Conservation (phyloP, 352 stramenopile species). For the Phytophthora ohioensis region DNA sequence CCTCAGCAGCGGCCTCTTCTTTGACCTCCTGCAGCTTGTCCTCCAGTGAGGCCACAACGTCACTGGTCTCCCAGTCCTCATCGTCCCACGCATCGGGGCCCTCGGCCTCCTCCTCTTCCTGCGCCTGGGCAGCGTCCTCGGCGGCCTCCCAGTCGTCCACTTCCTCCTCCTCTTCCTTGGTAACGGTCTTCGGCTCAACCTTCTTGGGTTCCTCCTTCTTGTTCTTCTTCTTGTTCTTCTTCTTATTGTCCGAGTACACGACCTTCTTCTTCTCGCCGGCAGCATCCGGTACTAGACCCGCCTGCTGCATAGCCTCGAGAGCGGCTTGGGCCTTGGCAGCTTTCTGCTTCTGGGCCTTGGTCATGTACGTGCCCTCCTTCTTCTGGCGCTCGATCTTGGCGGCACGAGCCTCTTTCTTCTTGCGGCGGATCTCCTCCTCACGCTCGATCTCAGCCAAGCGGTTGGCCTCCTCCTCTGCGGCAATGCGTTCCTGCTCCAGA, state of each 20-base stretch:
- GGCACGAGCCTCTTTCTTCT: constrained; percentile 87
- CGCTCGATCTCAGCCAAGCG: constrained; percentile 52
- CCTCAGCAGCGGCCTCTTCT: constrained; percentile 41
- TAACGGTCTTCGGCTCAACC: constrained; percentile 39
- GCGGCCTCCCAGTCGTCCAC: constrained; percentile 73
- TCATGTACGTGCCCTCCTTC: constrained; percentile 98
- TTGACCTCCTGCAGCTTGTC: constrained; percentile 78
- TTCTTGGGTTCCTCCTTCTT: constrained; percentile 42
- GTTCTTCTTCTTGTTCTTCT: constrained; percentile 72
- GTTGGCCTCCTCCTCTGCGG: constrained; percentile 75
- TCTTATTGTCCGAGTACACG: constrained; percentile 94
- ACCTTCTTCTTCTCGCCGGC: constrained; percentile 89
- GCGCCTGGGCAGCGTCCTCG: constrained; percentile 50
- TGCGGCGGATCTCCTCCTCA: constrained; percentile 72
- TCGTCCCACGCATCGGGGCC: constrained; percentile 85
- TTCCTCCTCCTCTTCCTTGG: constrained; percentile 74
- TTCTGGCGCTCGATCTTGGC: constrained; percentile 95
- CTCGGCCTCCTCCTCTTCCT: constrained; percentile 64
- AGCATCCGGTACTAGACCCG: constrained; percentile 84
- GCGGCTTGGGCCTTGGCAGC: constrained; percentile 87
- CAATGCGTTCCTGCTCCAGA: constrained; percentile 65
- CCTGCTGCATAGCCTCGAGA: constrained; percentile 93
- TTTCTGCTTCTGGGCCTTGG: constrained; percentile 98
- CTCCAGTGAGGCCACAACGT: constrained; percentile 80
- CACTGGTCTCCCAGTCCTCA: constrained; percentile 85